These are phyloP conservation scores for Botryotinia narcissicola DNA, from an alignment of 2,329 filamentous ascomycete genomes.

Conservation along the genomic window DNA sequence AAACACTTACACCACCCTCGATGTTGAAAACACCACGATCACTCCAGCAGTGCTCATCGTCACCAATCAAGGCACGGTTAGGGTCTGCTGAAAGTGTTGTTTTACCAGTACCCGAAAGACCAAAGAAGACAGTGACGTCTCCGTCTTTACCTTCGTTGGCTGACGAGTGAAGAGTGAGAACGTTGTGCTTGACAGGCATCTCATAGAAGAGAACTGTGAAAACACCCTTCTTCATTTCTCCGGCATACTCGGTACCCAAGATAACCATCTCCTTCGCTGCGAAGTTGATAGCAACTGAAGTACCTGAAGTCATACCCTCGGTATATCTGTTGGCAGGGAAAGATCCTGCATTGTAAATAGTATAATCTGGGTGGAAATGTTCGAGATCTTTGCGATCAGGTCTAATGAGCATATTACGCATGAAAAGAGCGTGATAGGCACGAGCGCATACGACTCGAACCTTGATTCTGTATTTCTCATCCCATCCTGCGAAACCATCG, in stretches of 20 bases:
- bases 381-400: conserved; percentile 87
- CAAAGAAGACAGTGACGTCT: conserved; percentile 99
- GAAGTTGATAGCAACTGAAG: conserved; percentile 98
- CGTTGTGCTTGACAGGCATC: conserved; percentile 99
- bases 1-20: conserved; percentile 68
- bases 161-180: conserved; percentile 95
- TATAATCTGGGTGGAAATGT: conserved; percentile 98
- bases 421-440: conserved; percentile 99
- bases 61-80: conserved; percentile 92
- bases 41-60: conserved; percentile 99
- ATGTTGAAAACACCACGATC: conserved; percentile 99
- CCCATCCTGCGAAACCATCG: conserved; percentile 97
- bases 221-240: conserved; percentile 97
- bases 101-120: conserved; percentile 97
- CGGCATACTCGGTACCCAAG: conserved; percentile 96
- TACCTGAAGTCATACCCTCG: conserved; percentile 96
- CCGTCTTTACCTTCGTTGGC: conserved; percentile 94
- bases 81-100: conserved; percentile 96
- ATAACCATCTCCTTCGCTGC: conserved; percentile 99
- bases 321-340: conserved; percentile 99
- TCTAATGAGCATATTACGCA: conserved; percentile 99
- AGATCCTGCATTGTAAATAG: conserved; percentile 98
- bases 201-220: conserved; percentile 99
- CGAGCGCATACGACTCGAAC: conserved; percentile 98
- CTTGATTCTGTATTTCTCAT: conserved; percentile 95